These are phyloP conservation scores for Tuber brumale DNA, from an alignment of 495 filamentous ascomycete species.

Conservation along the genomic window DNA sequence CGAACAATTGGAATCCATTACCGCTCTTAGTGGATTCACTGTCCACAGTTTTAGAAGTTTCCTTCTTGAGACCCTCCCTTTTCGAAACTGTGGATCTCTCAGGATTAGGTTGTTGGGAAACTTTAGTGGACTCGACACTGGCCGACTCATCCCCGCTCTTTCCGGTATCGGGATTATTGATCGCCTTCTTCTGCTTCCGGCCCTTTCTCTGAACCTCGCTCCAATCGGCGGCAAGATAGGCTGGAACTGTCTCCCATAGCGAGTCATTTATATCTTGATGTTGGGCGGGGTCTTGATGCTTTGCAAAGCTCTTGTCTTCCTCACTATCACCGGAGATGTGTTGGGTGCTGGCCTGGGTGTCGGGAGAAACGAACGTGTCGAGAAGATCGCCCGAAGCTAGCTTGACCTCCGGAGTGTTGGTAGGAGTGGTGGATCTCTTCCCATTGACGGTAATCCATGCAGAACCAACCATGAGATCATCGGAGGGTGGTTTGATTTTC, in stretches of 20 bases:
- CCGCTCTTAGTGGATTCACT: not conserved
- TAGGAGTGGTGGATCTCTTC: constrained; percentile 15
- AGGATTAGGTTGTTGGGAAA: constrained; percentile 7
- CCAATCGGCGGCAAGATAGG: constrained; percentile 35
- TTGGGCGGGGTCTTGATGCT: constrained; percentile 38
- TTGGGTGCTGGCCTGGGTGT: not conserved
- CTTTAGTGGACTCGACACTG: constrained; percentile 10
- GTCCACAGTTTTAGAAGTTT: not conserved
- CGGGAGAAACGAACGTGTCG: constrained; percentile 46
- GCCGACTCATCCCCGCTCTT: constrained; percentile 34
- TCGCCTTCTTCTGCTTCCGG: constrained; percentile 35
- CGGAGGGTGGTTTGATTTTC: constrained; percentile 46
- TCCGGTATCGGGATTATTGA: constrained; percentile 20
- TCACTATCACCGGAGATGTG: constrained; percentile 35
- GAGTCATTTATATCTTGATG: constrained; percentile 42
- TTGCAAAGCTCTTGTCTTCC: constrained; percentile 23
- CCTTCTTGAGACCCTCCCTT: constrained; percentile 21
- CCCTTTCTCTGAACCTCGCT: constrained; percentile 40
- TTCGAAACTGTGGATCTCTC: constrained; percentile 21
- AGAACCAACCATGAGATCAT: constrained; percentile 40
- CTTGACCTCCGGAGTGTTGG: constrained; percentile 16
- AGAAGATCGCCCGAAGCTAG: constrained; percentile 41
- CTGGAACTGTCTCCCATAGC: constrained; percentile 42
- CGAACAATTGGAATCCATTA: constrained; percentile 32
- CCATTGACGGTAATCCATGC: constrained; percentile 43